Evolutionary conservation across 371 early-diverging fungal species (phyloP).

Genomic region (Synchytrium microbalum): DNA sequence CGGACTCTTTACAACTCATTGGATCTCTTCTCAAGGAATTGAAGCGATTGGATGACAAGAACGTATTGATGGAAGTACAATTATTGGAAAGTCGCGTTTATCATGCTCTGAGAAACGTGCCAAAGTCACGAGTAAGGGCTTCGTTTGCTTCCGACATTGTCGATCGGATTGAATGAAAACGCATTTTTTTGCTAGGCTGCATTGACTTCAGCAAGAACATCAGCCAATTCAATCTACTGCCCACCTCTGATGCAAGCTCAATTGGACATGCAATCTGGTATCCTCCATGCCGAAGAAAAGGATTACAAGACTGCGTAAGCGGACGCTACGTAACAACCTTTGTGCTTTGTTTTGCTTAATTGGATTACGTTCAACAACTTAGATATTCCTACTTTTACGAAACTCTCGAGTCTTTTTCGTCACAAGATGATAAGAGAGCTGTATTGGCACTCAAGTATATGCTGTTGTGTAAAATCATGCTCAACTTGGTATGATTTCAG

Average conservation of each 20-base stretch:
- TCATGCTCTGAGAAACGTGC: constrained; percentile 85
- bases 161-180: not conserved
- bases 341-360: too few species aligned
- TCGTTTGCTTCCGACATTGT: constrained; percentile 1
- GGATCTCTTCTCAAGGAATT: constrained; percentile 82
- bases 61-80: constrained; percentile 94
- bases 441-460: constrained; percentile 90
- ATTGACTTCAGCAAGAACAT: constrained; percentile 92
- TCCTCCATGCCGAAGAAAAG: constrained; percentile 95
- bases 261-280: constrained; percentile 95
- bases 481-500: constrained; percentile 62
- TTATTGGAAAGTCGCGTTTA: constrained; percentile 91
- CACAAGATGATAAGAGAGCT: constrained; percentile 79
- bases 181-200: constrained; percentile 60
- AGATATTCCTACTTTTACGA: constrained; percentile 94
- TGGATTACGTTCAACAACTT: constrained; percentile 3
- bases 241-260: constrained; percentile 96
- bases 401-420: constrained; percentile 87
- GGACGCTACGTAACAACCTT: not conserved
- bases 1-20: constrained; percentile 82
- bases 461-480: constrained; percentile 96
- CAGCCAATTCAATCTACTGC: constrained; percentile 96
- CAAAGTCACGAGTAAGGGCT: constrained; percentile 73
- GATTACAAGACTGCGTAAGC: constrained; percentile 94
- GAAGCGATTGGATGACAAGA: constrained; percentile 97